A percentile compares a stretch with the other conserved stretches of the same genome.
Evolutionary conservation across 176 grass and related monocot species (phyloP).

Genomic region (Bothriochloa decipiens): DNA sequence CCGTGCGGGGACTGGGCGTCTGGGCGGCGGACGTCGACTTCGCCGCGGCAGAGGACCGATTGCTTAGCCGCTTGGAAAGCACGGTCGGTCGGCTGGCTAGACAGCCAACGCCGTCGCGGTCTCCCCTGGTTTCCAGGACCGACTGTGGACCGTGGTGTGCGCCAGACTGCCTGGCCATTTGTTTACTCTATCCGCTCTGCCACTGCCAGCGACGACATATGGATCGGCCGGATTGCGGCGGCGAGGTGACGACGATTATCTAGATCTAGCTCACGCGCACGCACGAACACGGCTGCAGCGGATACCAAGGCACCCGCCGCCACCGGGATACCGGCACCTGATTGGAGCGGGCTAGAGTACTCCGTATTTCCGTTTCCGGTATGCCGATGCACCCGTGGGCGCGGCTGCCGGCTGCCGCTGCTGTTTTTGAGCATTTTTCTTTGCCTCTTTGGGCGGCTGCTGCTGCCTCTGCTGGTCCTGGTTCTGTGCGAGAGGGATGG

Average conservation of each 20-base stretch:
- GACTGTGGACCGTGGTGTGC: background rate
- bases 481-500: background rate
- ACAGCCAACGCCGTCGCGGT: background rate
- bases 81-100: background rate
- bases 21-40: too few relatives aligned
- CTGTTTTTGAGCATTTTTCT: background rate
- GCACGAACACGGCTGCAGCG: background rate
- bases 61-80: background rate
- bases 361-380: background rate
- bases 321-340: background rate
- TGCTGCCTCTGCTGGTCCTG: background rate
- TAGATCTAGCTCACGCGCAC: too few relatives aligned
- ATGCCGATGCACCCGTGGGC: background rate
- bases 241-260: too few relatives aligned
- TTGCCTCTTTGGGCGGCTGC: background rate
- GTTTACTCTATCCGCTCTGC: too few relatives aligned
- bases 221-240: too few relatives aligned
- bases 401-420: background rate
- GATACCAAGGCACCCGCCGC: too few relatives aligned
- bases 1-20: too few relatives aligned
- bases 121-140: background rate
- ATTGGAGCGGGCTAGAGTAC: background rate
- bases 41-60: background rate
- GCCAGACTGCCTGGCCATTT: background rate
- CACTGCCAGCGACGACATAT: too few relatives aligned